Conservation (phyloP, 2,329 filamentous ascomycete species). For the Nakataea oryzae region DNA sequence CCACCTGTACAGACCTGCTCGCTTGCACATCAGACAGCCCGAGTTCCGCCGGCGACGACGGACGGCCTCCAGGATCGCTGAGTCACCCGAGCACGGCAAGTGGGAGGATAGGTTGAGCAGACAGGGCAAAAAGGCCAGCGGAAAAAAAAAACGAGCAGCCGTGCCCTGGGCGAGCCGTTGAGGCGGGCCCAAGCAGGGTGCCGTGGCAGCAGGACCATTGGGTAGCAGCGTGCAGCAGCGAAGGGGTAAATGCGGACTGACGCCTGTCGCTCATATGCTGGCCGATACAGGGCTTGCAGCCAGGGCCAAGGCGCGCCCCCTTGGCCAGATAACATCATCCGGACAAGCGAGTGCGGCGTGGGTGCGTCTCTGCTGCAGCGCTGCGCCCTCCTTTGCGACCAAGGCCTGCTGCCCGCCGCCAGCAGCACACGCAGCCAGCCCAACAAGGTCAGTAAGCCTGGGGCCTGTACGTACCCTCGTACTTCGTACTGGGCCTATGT, state of each 20-base stretch:
- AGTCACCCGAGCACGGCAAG: neutral
- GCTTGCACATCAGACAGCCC: neutral
- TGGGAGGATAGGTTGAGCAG: neutral
- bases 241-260: neutral
- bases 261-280: conserved; percentile 7
- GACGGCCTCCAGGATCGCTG: neutral
- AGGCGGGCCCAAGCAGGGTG: conserved; percentile 1
- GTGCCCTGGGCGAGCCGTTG: neutral
- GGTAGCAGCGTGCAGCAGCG: neutral
- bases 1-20: neutral
- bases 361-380: conserved; percentile 11
- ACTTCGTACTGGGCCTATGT: neutral
- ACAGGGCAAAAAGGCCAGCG: neutral
- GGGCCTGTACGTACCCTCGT: neutral
- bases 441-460: no score
- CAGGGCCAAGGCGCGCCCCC: neutral
- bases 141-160: neutral
- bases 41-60: neutral
- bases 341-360: conserved; percentile 3
- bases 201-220: neutral
- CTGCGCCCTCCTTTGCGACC: conserved; percentile 27
- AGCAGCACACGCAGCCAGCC: neutral
- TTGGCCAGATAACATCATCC: neutral
- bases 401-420: neutral
- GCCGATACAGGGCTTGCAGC: neutral